These are phyloP conservation scores for Hypomontagnella submonticulosa DNA, from an alignment of 495 filamentous ascomycete species.

Conservation along the genomic window DNA sequence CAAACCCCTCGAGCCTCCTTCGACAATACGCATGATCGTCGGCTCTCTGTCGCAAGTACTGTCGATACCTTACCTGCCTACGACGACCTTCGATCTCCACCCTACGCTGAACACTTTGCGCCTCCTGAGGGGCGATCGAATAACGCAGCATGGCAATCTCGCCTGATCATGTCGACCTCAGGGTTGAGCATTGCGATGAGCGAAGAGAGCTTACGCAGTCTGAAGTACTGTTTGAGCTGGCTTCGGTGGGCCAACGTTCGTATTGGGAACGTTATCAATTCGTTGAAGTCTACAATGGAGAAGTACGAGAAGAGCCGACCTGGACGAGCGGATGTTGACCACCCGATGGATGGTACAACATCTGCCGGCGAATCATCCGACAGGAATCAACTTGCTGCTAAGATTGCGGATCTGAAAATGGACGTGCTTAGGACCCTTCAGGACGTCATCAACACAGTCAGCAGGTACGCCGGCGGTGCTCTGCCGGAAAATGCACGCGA, in stretches of 20 bases:
- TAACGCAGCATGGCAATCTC: conserved; percentile 73
- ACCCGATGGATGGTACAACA: conserved; percentile 30
- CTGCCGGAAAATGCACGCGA: conserved; percentile 84
- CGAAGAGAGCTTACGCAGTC: conserved; percentile 78
- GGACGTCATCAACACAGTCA: conserved; percentile 79
- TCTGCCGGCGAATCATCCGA: conserved; percentile 46
- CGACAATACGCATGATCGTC: conserved; percentile 50
- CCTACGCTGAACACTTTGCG: conserved; percentile 66
- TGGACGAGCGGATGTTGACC: conserved; percentile 32
- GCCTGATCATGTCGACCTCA: conserved; percentile 83
- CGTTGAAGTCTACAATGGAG: conserved; percentile 75
- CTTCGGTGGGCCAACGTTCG: conserved; percentile 81
- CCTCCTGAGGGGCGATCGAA: conserved; percentile 37
- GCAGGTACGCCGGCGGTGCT: conserved; percentile 83
- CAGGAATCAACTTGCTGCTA: conserved; percentile 58
- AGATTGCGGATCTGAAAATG: conserved; percentile 74
- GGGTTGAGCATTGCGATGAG: conserved; percentile 88
- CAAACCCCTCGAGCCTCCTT: conserved; percentile 45
- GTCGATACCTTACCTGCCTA: conserved; percentile 81
- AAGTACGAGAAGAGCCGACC: conserved; percentile 71
- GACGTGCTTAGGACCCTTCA: conserved; percentile 82
- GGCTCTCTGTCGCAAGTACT: conserved; percentile 59
- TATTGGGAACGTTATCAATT: conserved; percentile 73
- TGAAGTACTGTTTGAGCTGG: conserved; percentile 81
- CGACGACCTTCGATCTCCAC: conserved; percentile 77